Evolutionary conservation across 2,329 filamentous ascomycete genomes (phyloP).

Genomic region (Neospermospora avenae): DNA sequence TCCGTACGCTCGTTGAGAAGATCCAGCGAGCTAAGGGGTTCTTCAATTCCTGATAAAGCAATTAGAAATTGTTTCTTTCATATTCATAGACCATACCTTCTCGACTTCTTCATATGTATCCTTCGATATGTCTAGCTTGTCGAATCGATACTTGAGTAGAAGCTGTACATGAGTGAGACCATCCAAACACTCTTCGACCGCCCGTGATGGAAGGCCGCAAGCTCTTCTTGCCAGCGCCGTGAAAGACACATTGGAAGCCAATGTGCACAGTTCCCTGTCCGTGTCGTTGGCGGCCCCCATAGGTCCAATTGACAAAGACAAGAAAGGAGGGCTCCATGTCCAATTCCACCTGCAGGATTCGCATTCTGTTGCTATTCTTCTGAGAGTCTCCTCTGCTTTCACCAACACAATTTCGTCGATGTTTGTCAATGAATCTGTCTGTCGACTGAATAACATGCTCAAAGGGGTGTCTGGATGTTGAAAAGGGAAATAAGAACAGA

Average conservation of each 20-base stretch:
- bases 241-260: not conserved
- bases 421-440: not conserved
- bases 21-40: constrained; percentile 7
- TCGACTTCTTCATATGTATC: constrained; percentile 1
- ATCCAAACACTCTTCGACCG: not conserved
- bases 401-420: not conserved
- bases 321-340: not conserved
- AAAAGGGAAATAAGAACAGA: not conserved
- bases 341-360: constrained; percentile 2
- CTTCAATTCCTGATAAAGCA: not conserved
- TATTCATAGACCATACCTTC: constrained; percentile 1
- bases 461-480: not conserved
- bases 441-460: not conserved
- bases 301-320: not conserved
- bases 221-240: not conserved
- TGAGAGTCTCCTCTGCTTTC: constrained; percentile 5
- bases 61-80: not conserved
- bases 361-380: constrained; percentile 5
- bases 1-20: constrained; percentile 5
- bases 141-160: constrained; percentile 4
- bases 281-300: not conserved
- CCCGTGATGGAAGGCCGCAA: not conserved
- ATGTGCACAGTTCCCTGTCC: not conserved
- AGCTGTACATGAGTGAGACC: constrained; percentile 2
- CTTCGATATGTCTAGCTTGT: not conserved